phyloP scores from a whole-genome alignment of 352 stramenopile genomes.

The Pythium folliculosum region DNA sequence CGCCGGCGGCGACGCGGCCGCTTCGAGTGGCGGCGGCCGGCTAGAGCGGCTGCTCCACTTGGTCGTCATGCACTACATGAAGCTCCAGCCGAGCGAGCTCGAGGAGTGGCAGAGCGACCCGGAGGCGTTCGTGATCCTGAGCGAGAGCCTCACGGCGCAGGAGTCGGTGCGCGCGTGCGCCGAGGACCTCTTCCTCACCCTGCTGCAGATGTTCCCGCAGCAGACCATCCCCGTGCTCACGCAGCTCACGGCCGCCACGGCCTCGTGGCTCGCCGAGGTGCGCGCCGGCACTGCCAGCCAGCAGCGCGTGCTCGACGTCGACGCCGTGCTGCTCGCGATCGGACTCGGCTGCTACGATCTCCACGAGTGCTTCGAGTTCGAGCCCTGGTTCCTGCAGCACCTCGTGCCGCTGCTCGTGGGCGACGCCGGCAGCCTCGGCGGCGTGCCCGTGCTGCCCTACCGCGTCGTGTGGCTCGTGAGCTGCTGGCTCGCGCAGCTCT shows the following conservation, averaged over 20 bases:
- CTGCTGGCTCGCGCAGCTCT: constrained; percentile 85
- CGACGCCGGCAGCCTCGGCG: constrained; percentile 35
- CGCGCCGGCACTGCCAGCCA: constrained; percentile 1
- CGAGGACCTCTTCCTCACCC: constrained; percentile 83
- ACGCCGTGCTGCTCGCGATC: constrained; percentile 81
- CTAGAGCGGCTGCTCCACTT: constrained; percentile 66
- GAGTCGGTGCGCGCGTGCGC: constrained; percentile 80
- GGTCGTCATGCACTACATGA: constrained; percentile 81
- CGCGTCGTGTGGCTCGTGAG: constrained; percentile 87
- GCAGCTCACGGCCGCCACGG: constrained; percentile 58
- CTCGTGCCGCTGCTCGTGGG: constrained; percentile 69
- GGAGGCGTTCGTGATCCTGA: constrained; percentile 62
- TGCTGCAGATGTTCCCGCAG: constrained; percentile 74
- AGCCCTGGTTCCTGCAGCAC: constrained; percentile 79
- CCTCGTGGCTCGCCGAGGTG: constrained; percentile 48
- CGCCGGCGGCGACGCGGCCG: not conserved
- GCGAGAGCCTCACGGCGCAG: constrained; percentile 74
- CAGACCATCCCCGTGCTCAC: constrained; percentile 71
- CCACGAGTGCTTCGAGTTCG: constrained; percentile 87
- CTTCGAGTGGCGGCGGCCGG: constrained; percentile 29
- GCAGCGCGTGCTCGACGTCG: constrained; percentile 44
- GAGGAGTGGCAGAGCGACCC: constrained; percentile 73
- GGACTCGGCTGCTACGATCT: constrained; percentile 86
- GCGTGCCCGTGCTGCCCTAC: constrained; percentile 67
- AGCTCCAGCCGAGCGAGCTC: constrained; percentile 52